Percentiles rank a stretch among this genome's conserved stretches.
Conservation (phyloP, 2,329 filamentous ascomycete genomes). For the Phaeophleospora eucalypticola region DNA sequence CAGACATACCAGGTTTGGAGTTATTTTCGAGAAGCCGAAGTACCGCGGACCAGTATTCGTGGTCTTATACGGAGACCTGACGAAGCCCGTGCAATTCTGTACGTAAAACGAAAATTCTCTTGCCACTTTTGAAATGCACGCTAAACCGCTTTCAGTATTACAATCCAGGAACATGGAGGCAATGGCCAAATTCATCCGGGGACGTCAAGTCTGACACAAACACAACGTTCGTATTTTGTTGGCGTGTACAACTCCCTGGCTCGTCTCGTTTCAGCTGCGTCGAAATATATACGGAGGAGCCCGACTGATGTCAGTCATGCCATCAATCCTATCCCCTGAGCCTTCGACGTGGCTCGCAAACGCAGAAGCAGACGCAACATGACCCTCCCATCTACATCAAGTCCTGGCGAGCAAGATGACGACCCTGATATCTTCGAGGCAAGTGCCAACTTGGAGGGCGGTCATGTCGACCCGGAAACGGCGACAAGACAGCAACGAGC, state of each 20-base stretch:
- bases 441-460: neutral
- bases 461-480: neutral
- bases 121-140: neutral
- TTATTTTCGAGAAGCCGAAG: constrained; percentile 1
- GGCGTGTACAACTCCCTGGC: neutral
- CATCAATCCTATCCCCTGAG: neutral
- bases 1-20: too few relatives aligned
- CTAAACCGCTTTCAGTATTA: neutral
- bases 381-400: constrained; percentile 1
- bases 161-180: constrained; percentile 1
- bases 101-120: constrained; percentile 2
- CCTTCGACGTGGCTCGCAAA: too few relatives aligned
- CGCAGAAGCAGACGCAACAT: too few relatives aligned
- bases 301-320: neutral
- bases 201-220: constrained; percentile 3
- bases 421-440: constrained; percentile 3
- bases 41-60: neutral
- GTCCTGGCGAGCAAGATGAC: constrained; percentile 8
- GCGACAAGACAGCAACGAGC: constrained; percentile 1
- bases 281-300: neutral
- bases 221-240: constrained; percentile 1
- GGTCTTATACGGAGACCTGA: neutral
- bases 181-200: constrained; percentile 1
- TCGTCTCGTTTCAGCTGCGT: too few relatives aligned
- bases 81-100: constrained; percentile 2